A percentile compares a stretch with the other conserved stretches of the same genome.
Conservation (phyloP, 768 basidiomycete species). For the Naganishia friedmannii region DNA sequence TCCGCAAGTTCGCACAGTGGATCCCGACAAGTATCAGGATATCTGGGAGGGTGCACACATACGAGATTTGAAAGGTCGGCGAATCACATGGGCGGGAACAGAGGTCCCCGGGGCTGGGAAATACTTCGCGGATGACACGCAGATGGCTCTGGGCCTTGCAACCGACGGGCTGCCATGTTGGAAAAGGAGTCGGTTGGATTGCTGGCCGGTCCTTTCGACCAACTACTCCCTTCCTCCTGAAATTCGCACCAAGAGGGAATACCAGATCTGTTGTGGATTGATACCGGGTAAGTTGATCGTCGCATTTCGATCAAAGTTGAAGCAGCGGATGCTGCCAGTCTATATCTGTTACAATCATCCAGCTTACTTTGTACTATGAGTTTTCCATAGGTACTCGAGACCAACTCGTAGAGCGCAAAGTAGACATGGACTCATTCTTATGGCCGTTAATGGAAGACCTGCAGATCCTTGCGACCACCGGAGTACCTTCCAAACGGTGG, state of each 20-base stretch:
- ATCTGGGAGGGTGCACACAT: not conserved
- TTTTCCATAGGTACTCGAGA: not conserved
- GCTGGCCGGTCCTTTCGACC: not conserved
- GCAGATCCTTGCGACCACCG: not conserved
- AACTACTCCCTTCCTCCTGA: conserved; percentile 1
- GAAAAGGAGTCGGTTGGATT: not conserved
- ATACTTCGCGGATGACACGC: not conserved
- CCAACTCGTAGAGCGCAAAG: not conserved
- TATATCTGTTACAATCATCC: too few species aligned
- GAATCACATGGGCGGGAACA: not conserved
- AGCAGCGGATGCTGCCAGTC: too few species aligned
- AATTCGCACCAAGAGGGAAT: not conserved
- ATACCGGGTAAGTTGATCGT: conserved; percentile 5
- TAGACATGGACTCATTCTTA: not conserved
- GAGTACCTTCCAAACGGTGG: not conserved
- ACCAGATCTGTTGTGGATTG: not conserved
- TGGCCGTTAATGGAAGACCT: not conserved
- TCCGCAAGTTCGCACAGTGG: not conserved
- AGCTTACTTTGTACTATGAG: too few species aligned
- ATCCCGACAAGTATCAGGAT: not conserved
- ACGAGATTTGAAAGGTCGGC: not conserved
- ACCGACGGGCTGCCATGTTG: not conserved
- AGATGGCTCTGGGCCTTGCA: not conserved
- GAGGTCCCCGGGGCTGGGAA: not conserved
- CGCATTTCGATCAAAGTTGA: too few species aligned